Conservation (phyloP, 805 yeast genomes). For the Hanseniaspora lindneri region DNA sequence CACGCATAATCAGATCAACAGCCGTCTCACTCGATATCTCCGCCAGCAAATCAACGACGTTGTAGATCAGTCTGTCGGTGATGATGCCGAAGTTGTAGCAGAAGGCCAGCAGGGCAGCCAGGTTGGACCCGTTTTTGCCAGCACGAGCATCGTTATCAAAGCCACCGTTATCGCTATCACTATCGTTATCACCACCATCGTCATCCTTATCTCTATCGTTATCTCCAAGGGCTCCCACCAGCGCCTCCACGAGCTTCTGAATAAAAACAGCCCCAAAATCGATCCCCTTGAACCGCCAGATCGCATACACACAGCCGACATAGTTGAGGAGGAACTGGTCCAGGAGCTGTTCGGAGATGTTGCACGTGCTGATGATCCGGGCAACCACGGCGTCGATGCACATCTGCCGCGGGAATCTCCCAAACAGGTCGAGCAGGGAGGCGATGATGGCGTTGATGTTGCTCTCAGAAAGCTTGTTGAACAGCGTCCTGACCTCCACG, state of each 20-base stretch:
- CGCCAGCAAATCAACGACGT: constrained; percentile 47
- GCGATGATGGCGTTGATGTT: constrained; percentile 59
- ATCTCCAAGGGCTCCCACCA: constrained; percentile 36
- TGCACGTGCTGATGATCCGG: constrained; percentile 52
- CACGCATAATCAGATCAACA: constrained; percentile 63
- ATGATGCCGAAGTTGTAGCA: constrained; percentile 68
- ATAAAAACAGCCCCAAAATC: constrained; percentile 82
- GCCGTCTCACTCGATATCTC: constrained; percentile 51
- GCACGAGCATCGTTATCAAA: neutral
- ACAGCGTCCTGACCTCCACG: constrained; percentile 60
- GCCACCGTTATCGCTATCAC: neutral
- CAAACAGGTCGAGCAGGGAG: constrained; percentile 53
- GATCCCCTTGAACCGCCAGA: constrained; percentile 68
- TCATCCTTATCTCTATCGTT: constrained; percentile 16
- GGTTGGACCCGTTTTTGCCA: constrained; percentile 47
- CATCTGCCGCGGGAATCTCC: constrained; percentile 60
- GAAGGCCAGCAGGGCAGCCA: constrained; percentile 62
- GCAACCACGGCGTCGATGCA: constrained; percentile 60
- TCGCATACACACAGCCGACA: constrained; percentile 61
- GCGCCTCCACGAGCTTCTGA: constrained; percentile 65
- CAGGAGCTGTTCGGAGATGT: constrained; percentile 51
- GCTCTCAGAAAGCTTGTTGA: constrained; percentile 82
- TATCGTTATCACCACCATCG: constrained; percentile 18
- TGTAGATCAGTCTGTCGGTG: constrained; percentile 65
- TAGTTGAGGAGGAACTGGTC: constrained; percentile 73